These are phyloP conservation scores for Geotrichum candidum DNA, from an alignment of 1,139 yeast species.

Conservation along the genomic window DNA sequence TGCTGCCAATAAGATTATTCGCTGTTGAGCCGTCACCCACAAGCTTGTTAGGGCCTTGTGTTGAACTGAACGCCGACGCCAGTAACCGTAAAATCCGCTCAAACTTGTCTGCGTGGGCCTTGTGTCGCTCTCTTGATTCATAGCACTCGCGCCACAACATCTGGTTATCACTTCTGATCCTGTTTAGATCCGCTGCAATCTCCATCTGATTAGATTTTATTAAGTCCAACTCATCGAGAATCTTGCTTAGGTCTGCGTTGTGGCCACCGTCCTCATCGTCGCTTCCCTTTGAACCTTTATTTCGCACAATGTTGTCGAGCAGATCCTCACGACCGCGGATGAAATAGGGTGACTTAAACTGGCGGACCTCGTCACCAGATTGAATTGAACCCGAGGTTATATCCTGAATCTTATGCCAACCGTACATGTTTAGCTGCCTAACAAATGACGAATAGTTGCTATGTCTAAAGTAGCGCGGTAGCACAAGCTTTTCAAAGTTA, in stretches of 20 bases:
- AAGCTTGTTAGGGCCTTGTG: conserved; percentile 32
- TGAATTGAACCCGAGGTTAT: conserved; percentile 61
- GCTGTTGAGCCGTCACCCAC: conserved; percentile 26
- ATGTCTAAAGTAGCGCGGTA: conserved; percentile 88
- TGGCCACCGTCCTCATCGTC: conserved; percentile 40
- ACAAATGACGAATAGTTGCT: conserved; percentile 92
- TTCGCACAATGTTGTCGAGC: conserved; percentile 65
- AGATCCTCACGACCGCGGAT: conserved; percentile 64
- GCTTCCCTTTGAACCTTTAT: conserved; percentile 40
- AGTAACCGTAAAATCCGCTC: conserved; percentile 82
- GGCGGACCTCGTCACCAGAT: conserved; percentile 58
- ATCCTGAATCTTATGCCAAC: conserved; percentile 94
- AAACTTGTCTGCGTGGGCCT: conserved; percentile 78
- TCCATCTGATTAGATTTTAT: conserved; percentile 73
- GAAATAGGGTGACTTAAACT: conserved; percentile 72
- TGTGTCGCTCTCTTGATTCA: conserved; percentile 76
- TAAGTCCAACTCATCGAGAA: conserved; percentile 67
- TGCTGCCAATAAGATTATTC: not conserved
- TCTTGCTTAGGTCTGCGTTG: conserved; percentile 43
- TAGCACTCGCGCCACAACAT: conserved; percentile 86
- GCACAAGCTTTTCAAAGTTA: conserved; percentile 71
- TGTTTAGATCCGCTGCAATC: conserved; percentile 73
- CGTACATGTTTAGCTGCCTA: conserved; percentile 93
- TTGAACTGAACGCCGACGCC: conserved; percentile 68
- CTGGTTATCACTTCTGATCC: conserved; percentile 84